Base-by-base conservation (phyloP, 2,329 filamentous ascomycete genomes). In the Aspergillus sp. region DNA sequence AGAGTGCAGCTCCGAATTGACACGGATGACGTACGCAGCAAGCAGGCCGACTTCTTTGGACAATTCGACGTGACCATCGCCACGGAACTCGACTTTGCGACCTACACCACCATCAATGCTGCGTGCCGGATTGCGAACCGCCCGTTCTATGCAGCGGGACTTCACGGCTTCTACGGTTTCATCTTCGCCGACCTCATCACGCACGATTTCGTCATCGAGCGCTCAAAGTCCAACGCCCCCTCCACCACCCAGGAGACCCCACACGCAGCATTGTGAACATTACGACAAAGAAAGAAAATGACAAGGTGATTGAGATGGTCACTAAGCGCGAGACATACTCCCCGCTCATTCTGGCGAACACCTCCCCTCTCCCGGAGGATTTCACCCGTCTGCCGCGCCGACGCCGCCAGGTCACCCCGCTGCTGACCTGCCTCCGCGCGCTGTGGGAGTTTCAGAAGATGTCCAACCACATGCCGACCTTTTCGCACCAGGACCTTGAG, bases 241-340 rank as follows among this genome's bases (percentile, higher is more conserved):
- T 78, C 81, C 1, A 62, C 73, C 3, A 86, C 85, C 0, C 70
- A 79, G 38, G 94, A 99, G 68, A 88, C 89, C 1, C 84, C 22
- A 96, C 93, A 4, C 84, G 93, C 49, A 85, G 82, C 60, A 81
- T 97, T 52, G 73, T 92, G 30, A 80, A 83, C 58, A 84, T 91
- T 10, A 83, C 85, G 46, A 87, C 84, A 13, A 89, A 83, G 65
- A 78, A 87, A 62, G 82, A 83, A 55, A 84, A 88, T 59, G 83
- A 84, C 45, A 93, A 90, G 72, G 79, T 79, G 24, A 83, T 89
- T 49, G 94, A 99, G 70, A 81, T 90, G 60, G 91, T 99, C 53
- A 94, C 88, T 48, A 97, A 97, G 77, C 84, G 88, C 58, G 94
- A 99, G 68, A 78, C 87, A 1, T 99, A 96, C 77, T 90, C 89